Conservation (phyloP, 257 asterid species). For the Solanum sejunctum region DNA sequence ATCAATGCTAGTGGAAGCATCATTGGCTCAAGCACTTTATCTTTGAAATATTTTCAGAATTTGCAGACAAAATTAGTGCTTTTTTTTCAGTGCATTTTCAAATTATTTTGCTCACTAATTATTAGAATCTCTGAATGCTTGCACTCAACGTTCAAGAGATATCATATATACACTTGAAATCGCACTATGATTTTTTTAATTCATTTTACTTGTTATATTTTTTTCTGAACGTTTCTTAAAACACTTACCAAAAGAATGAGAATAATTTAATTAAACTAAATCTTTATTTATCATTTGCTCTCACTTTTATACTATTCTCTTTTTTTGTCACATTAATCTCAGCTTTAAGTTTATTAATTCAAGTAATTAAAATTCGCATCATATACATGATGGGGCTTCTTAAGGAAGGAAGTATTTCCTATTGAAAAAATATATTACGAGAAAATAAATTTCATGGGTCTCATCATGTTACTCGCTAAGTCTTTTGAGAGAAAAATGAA, state of each 20-base stretch:
- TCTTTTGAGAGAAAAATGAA: not conserved
- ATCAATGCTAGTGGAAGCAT: not conserved
- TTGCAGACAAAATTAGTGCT: not conserved
- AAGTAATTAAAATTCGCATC: not conserved
- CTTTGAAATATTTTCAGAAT: not conserved
- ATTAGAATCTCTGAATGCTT: not conserved
- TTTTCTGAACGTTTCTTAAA: accelerated
- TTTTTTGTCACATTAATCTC: too few species aligned
- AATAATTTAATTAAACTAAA: not conserved
- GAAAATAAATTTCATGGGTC: not conserved
- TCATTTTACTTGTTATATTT: not conserved
- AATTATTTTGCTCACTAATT: not conserved
- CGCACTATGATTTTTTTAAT: not conserved
- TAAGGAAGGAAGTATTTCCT: not conserved
- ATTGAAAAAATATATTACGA: too few species aligned
- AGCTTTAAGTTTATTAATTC: too few species aligned
- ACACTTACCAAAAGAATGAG: too few species aligned
- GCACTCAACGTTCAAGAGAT: not conserved
- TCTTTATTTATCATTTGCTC: not conserved
- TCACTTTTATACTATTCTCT: too few species aligned
- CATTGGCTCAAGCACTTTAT: not conserved
- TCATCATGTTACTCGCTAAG: accelerated
- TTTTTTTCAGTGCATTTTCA: not conserved
- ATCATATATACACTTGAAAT: not conserved
- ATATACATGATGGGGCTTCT: not conserved